Conservation (phyloP, 208 protist species). For the Trypanosoma brucei region DNA sequence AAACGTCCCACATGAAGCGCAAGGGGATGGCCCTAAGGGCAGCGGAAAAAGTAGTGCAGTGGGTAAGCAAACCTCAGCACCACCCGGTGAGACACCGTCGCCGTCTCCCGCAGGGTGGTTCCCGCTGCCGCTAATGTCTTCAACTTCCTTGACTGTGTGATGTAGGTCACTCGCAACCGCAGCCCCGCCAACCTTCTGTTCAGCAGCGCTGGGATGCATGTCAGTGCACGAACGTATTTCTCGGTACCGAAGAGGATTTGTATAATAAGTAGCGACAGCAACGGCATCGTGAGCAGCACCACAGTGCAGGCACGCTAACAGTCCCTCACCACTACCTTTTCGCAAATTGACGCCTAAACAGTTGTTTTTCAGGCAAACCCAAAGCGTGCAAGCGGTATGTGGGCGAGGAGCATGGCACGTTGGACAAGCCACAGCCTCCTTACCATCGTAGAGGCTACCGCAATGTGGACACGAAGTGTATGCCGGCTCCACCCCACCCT, state of each 20-base stretch:
- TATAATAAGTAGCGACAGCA: conserved; percentile 9
- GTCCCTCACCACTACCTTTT: not conserved
- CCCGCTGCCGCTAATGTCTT: not conserved
- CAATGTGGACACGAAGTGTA: conserved; percentile 19
- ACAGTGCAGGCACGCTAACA: conserved; percentile 15
- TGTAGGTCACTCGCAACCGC: no score
- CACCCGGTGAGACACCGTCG: not conserved
- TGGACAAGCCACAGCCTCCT: conserved; percentile 18
- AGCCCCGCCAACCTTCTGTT: no score
- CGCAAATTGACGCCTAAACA: conserved; percentile 56
- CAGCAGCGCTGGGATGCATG: no score
- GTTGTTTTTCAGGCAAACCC: conserved; percentile 59
- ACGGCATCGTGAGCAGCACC: conserved; percentile 8
- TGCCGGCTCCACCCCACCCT: not conserved
- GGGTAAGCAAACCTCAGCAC: not conserved
- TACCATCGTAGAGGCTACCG: conserved; percentile 16
- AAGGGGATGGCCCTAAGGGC: conserved; percentile 5
- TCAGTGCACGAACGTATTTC: conserved; percentile 1
- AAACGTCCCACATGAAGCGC: conserved; percentile 15
- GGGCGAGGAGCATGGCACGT: conserved; percentile 12
- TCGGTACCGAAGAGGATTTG: conserved; percentile 13
- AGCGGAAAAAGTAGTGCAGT: conserved; percentile 15
- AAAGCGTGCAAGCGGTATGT: conserved; percentile 14
- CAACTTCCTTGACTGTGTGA: no score
- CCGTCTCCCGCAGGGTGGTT: not conserved